These are phyloP conservation scores for Cucurbita pepo DNA, from an alignment of 306 rosid species.

Conservation along the genomic window DNA sequence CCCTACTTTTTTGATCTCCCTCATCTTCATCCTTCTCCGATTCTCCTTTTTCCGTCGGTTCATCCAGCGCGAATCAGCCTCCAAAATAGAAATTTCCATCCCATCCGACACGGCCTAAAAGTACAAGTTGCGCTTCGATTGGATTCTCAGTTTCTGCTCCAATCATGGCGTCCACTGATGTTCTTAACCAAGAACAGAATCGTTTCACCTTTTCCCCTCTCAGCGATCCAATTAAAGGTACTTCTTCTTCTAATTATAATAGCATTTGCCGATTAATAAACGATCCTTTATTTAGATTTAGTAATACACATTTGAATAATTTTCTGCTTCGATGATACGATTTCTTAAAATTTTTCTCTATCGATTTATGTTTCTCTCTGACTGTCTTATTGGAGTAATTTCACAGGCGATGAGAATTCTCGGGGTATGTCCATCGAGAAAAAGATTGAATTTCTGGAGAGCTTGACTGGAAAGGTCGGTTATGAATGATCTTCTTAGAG, in stretches of 20 bases:
- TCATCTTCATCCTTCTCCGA: background rate
- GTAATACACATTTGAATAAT: background rate
- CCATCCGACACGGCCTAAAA: background rate
- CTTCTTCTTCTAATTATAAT: background rate
- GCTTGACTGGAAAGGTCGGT: constrained; percentile 59
- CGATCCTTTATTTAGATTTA: background rate
- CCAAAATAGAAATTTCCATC: background rate
- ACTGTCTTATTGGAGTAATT: constrained; percentile 15
- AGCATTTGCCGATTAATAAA: background rate
- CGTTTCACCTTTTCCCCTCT: constrained; percentile 16
- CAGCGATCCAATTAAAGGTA: constrained; percentile 25
- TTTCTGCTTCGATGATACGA: background rate
- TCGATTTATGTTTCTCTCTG: constrained; percentile 1
- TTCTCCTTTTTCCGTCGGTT: background rate
- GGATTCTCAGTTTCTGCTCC: background rate
- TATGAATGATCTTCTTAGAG: too few species aligned
- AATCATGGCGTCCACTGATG: constrained; percentile 36
- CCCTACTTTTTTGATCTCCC: background rate
- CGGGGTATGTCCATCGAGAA: constrained; percentile 62
- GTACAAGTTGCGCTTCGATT: background rate
- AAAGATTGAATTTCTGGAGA: constrained; percentile 67
- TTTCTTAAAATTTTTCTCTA: background rate
- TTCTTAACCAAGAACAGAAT: constrained; percentile 31
- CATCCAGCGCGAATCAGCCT: background rate
- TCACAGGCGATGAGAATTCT: constrained; percentile 10